Percentiles rank a stretch among this genome's conserved stretches.
phyloP scores from a whole-genome alignment of 371 early-diverging fungal species.

The Encephalitozoon intestinalis region DNA sequence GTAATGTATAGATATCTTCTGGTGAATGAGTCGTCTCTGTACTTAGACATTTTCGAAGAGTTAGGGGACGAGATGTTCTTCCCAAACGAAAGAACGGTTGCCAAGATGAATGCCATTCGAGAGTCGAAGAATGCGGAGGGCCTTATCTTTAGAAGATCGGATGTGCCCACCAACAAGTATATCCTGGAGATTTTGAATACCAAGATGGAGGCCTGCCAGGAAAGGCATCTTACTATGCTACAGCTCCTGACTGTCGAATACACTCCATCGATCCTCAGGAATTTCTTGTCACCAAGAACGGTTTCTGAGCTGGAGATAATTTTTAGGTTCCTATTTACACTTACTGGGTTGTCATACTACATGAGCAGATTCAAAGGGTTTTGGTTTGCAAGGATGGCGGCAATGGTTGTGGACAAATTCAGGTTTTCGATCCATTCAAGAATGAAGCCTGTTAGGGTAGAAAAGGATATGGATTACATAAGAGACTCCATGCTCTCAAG shows the following conservation, averaged over 20 bases:
- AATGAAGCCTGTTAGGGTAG: neutral
- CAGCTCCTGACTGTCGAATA: constrained; percentile 13
- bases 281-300: constrained; percentile 9
- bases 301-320: constrained; percentile 28
- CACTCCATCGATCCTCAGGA: neutral
- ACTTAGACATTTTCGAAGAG: constrained; percentile 14
- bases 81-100: neutral
- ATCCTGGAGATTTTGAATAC: constrained; percentile 4
- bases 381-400: constrained; percentile 9
- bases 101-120: constrained; percentile 20
- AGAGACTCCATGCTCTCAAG: neutral
- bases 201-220: neutral
- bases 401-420: constrained; percentile 3
- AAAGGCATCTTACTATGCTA: neutral
- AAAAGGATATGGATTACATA: neutral
- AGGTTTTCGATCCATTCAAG: constrained; percentile 1
- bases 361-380: neutral
- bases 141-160: neutral
- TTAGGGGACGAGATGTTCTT: constrained; percentile 1
- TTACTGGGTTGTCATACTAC: constrained; percentile 1
- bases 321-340: constrained; percentile 32
- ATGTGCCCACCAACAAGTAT: neutral
- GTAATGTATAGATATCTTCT: constrained; percentile 1
- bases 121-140: neutral
- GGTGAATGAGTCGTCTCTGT: constrained; percentile 11